Base-by-base conservation (phyloP, 1,139 yeast genomes). In the Debaryomycetaceae sp. region DNA sequence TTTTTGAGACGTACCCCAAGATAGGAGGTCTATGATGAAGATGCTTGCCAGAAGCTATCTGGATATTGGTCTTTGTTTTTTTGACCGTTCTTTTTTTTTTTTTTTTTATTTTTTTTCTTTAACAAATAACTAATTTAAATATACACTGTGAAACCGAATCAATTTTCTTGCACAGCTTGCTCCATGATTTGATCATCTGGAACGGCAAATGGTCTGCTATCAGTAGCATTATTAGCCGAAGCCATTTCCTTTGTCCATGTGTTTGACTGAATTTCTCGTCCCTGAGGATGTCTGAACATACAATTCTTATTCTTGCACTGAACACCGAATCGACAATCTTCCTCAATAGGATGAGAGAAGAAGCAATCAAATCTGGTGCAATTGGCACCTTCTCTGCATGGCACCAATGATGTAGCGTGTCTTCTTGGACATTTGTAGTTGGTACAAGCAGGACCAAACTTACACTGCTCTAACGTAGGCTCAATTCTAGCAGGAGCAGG, bases 351-450 rank as follows among this genome's bases (percentile, higher is more conserved):
- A 64, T 89, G 97, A 22, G 85, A 76, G 63, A 87, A 89, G 41
- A 79, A 75, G 68, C 97, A 89, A 63, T 89, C 95, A 42, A 81
- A 72, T 64, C 96, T 81, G 27, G 80, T 76, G 68, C 97, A 89
- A 42, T 74, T 74, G 17, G 80, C 77, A 34, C 97, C 97, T 39
- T 83, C 87, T 61, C 96, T 87, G 63, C 97, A 89, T 49, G 86
- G 69, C 33, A 83, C 80, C 14, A 78, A 72, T 11, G 87, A 75
- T 14, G 81, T 76, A 1, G 97, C 95, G 63, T 89, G 97, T 66
- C 97, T 80, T 64, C 80, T 86, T 48, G 86, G 86, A 67, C 97
- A 89, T 55, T 76, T 77, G 52, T 75, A 76, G 58, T 88, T 88
- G 39, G 90, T 84, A 68, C 97, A 89, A 49, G 78, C 72, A 27